Percentiles rank a stretch among this genome's conserved stretches.
phyloP scores from a whole-genome alignment of 352 stramenopile species.

The Globisporangium nunn region DNA sequence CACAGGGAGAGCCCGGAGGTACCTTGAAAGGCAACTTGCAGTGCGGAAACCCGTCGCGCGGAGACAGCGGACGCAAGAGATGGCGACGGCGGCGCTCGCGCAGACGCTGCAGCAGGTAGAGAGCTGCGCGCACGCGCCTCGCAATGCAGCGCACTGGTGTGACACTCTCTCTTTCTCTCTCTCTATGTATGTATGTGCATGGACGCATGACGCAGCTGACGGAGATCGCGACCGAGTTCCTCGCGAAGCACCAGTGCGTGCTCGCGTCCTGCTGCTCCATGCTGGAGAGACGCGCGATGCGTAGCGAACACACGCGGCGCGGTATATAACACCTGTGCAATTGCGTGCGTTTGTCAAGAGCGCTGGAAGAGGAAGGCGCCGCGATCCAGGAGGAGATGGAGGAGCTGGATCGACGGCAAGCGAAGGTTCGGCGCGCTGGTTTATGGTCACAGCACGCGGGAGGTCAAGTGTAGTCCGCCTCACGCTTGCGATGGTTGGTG shows the following conservation, averaged over 20 bases:
- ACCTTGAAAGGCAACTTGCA: slow-evolving; percentile 5
- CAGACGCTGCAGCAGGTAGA: slow-evolving; percentile 19
- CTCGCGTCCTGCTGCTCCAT: neutral
- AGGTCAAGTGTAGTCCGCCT: neutral
- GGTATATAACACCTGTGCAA: too few relatives aligned
- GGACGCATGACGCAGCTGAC: slow-evolving; percentile 5
- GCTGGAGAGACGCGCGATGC: too few relatives aligned
- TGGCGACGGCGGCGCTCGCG: slow-evolving; percentile 17
- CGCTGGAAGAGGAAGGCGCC: slow-evolving; percentile 40
- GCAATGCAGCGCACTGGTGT: too few relatives aligned
- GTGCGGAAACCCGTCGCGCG: slow-evolving; percentile 17
- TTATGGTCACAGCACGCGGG: too few relatives aligned
- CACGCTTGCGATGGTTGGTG: neutral
- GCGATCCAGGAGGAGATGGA: slow-evolving; percentile 60
- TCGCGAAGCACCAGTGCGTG: slow-evolving; percentile 12
- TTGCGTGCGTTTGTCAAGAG: neutral
- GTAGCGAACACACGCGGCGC: too few relatives aligned
- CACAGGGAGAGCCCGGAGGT: slow-evolving; percentile 15
- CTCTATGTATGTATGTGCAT: neutral
- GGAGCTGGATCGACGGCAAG: slow-evolving; percentile 45
- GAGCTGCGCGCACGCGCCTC: neutral
- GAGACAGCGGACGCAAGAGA: slow-evolving; percentile 7
- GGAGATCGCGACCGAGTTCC: slow-evolving; percentile 9
- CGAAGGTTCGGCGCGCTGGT: slow-evolving; percentile 20
- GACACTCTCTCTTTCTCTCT: neutral